Evolutionary conservation across 2,329 filamentous ascomycete genomes (phyloP), one percentile per base, ranked within the genome.

Genomic region (Colletotrichum caudatum): DNA sequence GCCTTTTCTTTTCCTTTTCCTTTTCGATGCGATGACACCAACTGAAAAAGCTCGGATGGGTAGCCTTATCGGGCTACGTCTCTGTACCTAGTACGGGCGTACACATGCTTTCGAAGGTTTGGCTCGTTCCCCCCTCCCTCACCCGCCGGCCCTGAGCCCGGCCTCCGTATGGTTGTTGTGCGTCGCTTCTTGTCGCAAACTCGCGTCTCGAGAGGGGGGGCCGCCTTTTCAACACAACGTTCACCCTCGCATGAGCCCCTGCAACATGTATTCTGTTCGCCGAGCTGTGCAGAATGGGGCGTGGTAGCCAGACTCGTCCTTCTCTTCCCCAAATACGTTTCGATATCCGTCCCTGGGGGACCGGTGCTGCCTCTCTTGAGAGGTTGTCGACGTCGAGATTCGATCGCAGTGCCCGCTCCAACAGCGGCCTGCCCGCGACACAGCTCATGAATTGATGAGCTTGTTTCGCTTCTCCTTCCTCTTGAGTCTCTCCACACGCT

Each of bases 401-500:
- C 33, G 39, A 41, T 66, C 58, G 56, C 23, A 69, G 51, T 50
- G 58, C 54, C 44, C 67, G 53, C 50, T 53, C 56, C 59, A 35
- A 62, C 37, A 59, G 51, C 46, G 41, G 23, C 60, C 23, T 60
- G 39, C 23, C 53, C 69, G 44, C 23, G 60, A 39, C 11, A 16
- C 59, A 18, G 64, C 73, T 88, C 84, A 92, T 72, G 90, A 91
- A 80, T 91, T 91, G 77, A 92, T 80, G 80, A 94, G 84, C 85
- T 95, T 96, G 83, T 95, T 99, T 80, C 96, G 91, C 91, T 98
- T 98, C 87, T 99, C 96, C 82, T 94, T 93, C 79, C 95, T 90
- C 91, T 94, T 97, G 82, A 97, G 83, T 77, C 96, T 90, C 84
- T 99, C 96, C 16, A 98, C 92, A 73, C 95, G 89, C 88, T 97